phyloP scores from a whole-genome alignment of 257 asterid species.

The Solanum stenotomum region DNA sequence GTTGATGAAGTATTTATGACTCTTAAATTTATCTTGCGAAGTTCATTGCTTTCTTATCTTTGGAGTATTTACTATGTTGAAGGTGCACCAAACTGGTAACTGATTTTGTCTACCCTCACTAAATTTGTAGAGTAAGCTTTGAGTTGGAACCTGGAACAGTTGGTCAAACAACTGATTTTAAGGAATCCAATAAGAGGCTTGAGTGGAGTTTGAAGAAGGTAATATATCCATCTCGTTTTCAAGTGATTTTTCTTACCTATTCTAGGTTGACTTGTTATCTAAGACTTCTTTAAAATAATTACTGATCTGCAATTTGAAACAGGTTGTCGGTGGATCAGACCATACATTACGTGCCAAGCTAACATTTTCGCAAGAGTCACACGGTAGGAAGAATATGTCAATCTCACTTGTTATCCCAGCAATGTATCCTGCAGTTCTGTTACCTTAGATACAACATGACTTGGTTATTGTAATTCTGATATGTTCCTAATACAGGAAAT shows the following conservation, averaged over 20 bases:
- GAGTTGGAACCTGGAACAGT: constrained; percentile 86
- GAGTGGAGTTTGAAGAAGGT: constrained; percentile 97
- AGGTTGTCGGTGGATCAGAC: constrained; percentile 94
- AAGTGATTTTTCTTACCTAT: not conserved
- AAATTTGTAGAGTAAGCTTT: constrained; percentile 64
- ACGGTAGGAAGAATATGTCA: constrained; percentile 37
- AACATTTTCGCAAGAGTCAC: constrained; percentile 86
- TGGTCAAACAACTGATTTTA: constrained; percentile 93
- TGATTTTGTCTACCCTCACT: not conserved
- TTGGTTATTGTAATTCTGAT: not conserved
- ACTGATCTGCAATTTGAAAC: constrained; percentile 23
- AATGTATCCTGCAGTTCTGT: not conserved
- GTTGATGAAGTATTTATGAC: not conserved
- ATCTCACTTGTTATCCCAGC: not conserved
- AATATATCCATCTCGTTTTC: not conserved
- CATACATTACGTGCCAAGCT: constrained; percentile 92
- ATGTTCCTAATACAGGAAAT: constrained; percentile 47
- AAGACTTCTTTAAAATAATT: not conserved
- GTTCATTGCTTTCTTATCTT: not conserved
- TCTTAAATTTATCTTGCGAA: not conserved
- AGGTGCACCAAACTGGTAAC: not conserved
- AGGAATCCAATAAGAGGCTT: constrained; percentile 73
- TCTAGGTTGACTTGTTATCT: not conserved
- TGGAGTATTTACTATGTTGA: not conserved
- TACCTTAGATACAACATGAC: not conserved